Base-by-base conservation (phyloP, 2,329 filamentous ascomycete genomes). In the Penicillium crustosum region DNA sequence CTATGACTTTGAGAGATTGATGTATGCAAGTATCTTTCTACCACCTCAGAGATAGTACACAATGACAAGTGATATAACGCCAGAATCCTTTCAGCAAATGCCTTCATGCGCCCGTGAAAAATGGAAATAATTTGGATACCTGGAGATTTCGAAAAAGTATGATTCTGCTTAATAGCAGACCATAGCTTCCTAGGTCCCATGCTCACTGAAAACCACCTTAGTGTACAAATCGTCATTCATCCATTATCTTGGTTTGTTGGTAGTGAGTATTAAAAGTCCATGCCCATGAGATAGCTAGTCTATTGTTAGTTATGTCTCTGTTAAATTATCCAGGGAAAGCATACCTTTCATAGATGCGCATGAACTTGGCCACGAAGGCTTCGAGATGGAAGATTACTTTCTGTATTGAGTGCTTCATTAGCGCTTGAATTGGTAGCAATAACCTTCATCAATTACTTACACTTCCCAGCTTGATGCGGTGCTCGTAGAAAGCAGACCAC, bases 361-460 rank as follows among this genome's bases (percentile, higher is more conserved):
- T 97, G 74, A 97, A 96, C 79, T 97, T 97, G 57, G 93, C 93
- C 58, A 99, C 94, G 76, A 99, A 99, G 4, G 94, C 94, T 77
- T 99, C 95, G 4, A 99, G 80, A 71, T 99, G 95, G 77, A 99
- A 99, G 62, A 99, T 97, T 58, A 96, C 90, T 82, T 99, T 99
- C 75, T 81, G 58, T 57, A 63, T 17, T 35, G 23, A 10, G 13
- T 48, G 23, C 0, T 12, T 27, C 13, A 50, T 61, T 42, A 71
- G 54, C 36, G 41, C 17, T 13, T 33, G 17, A 8, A 35, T 31
- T 4, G 5, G 4, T 13, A 3, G 17, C 17, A 8, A 25, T 9
- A 5, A 8, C 15, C 2, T 5, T 8, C 5, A 25, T 17, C 23
- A 8, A 35, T 17, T 6, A 74, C 80, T 68, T 75, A 82, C 80